Evolutionary conservation across 352 stramenopile genomes (phyloP), one percentile per base, ranked within the genome.

Genomic region (Phytophthora citrophthora): DNA sequence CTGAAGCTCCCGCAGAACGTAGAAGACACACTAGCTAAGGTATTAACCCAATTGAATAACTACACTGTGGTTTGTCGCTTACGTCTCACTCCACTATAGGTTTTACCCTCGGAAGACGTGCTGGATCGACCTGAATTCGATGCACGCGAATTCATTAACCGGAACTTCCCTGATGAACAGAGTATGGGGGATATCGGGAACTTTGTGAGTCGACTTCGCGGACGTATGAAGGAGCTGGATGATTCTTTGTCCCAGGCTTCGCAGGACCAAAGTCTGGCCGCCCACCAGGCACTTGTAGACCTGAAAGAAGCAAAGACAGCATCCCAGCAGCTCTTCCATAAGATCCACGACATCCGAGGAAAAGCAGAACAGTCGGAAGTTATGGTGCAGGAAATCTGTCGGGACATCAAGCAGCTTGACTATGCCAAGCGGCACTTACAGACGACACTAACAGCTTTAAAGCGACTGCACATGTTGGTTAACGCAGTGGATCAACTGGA

Each of bases 361-460:
- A 99, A 99, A 74, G 96, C 97, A 9, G 87, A 97, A 55, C 93
- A 98, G 70, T 97, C 85, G 24, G 97, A 99, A 72, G 71, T 93
- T 40, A 98, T 99, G 79, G 97, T 99, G 9, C 80, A 99, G 54
- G 96, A 99, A 76, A 99, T 99, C 49, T 99, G 97, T 51, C 83
- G 92, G 23, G 97, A 99, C 75, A 99, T 99, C 74, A 99, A 99
- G 76, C 91, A 98, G 55, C 86, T 99, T 9, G 97, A 99, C 87
- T 97, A 96, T 68, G 97, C 97, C 40, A 99, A 99, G 74, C 88
- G 90, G 16, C 96, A 99, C 59, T 81, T 99, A 54, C 94, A 98
- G 74, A 88, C 83, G 15, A 98, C 94, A 11, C 96, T 99, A 41
- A 98, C 94, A 10, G 94, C 96, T 1, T 73, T 99, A 8, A 99